Percentiles rank a stretch among this genome's conserved stretches.
Conservation (phyloP, 1,284 basidiomycete genomes). For the Bondarzewia mesenterica region DNA sequence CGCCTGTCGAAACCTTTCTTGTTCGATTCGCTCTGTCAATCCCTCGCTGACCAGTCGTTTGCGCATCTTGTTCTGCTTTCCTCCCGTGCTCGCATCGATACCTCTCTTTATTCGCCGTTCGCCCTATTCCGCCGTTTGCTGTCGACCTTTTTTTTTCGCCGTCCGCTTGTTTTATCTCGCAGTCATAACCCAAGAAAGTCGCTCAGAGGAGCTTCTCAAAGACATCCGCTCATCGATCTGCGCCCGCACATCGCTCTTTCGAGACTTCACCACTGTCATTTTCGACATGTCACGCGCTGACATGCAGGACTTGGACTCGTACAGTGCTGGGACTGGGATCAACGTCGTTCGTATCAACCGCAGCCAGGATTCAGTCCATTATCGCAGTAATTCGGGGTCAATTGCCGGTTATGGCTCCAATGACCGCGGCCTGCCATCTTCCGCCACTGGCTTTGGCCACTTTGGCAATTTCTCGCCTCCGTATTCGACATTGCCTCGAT, state of each 20-base stretch:
- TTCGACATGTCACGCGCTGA: slow-evolving; percentile 31
- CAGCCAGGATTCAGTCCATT: slow-evolving; percentile 1
- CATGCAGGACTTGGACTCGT: slow-evolving; percentile 34
- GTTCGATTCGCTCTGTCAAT: slow-evolving; percentile 26
- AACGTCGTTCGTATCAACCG: not conserved
- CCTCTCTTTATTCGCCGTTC: slow-evolving; percentile 12
- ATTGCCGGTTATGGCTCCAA: slow-evolving; percentile 6
- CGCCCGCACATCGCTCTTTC: not conserved
- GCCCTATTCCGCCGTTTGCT: slow-evolving; percentile 18
- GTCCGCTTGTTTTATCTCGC: slow-evolving; percentile 8
- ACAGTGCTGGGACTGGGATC: slow-evolving; percentile 25
- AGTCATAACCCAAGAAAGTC: not conserved
- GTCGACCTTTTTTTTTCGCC: slow-evolving; percentile 13
- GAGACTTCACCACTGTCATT: slow-evolving; percentile 12
- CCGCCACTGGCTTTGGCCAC: slow-evolving; percentile 9
- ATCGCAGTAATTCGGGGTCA: not conserved
- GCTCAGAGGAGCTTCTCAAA: not conserved
- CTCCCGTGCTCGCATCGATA: slow-evolving; percentile 18
- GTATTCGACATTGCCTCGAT: slow-evolving; percentile 22
- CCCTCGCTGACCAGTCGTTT: slow-evolving; percentile 29
- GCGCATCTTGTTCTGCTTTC: slow-evolving; percentile 25
- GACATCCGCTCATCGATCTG: not conserved
- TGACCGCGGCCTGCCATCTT: slow-evolving; percentile 12
- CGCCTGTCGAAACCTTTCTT: slow-evolving; percentile 16
- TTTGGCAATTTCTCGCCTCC: slow-evolving; percentile 15